These are phyloP conservation scores for Pezicula rhizophila DNA, from an alignment of 2,329 filamentous ascomycete genomes.

Conservation along the genomic window DNA sequence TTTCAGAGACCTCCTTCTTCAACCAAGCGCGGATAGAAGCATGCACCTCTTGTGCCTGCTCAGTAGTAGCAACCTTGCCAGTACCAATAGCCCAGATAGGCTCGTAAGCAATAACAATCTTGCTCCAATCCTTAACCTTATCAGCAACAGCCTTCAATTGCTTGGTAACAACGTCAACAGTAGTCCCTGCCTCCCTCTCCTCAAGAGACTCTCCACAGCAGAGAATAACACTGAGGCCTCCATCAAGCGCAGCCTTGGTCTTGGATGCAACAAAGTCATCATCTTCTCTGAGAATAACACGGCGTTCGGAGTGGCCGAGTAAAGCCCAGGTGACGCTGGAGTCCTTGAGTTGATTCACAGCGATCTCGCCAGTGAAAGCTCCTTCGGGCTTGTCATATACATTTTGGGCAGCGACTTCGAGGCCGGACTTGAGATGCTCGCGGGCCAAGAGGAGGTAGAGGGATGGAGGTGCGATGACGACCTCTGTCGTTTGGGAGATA, in stretches of 20 bases:
- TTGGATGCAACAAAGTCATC: constrained; percentile 85
- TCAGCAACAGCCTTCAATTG: constrained; percentile 82
- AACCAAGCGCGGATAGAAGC: constrained; percentile 89
- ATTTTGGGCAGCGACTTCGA: constrained; percentile 92
- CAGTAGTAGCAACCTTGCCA: constrained; percentile 82
- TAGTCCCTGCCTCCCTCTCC: constrained; percentile 81
- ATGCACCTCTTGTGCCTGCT: constrained; percentile 92
- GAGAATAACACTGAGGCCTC: constrained; percentile 85
- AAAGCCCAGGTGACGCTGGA: constrained; percentile 83
- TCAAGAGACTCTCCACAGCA: constrained; percentile 96
- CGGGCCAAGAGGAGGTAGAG: constrained; percentile 87
- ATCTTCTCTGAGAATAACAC: constrained; percentile 80
- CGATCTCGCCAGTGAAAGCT: constrained; percentile 96
- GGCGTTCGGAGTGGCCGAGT: constrained; percentile 91
- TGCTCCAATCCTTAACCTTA: constrained; percentile 79
- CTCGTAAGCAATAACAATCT: constrained; percentile 96
- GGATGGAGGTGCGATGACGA: constrained; percentile 85
- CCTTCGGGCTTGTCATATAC: constrained; percentile 96
- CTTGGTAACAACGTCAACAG: constrained; percentile 75
- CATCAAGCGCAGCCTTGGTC: constrained; percentile 87
- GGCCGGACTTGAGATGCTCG: constrained; percentile 65
- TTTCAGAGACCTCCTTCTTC: constrained; percentile 65
- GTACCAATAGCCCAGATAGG: constrained; percentile 96
- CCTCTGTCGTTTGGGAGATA: constrained; percentile 52
- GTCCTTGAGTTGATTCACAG: constrained; percentile 85